These are phyloP conservation scores for Suillus placidus DNA, from an alignment of 768 basidiomycete species.

Conservation along the genomic window DNA sequence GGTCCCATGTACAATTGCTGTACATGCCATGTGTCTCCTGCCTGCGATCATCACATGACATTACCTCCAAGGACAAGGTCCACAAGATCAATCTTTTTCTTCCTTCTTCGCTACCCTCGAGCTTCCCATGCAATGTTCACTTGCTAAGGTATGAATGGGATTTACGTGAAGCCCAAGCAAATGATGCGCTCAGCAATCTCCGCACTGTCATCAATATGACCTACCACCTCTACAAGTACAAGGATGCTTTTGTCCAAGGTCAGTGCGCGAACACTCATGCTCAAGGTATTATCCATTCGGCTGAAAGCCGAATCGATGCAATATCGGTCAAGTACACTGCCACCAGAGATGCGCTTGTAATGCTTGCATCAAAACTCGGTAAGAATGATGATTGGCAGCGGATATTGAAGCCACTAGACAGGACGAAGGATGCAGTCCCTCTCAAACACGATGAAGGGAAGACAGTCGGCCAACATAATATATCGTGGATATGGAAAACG, in stretches of 20 bases:
- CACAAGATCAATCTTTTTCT: slow-evolving; percentile 2
- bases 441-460: neutral
- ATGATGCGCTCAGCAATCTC: neutral
- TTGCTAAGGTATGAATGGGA: no score
- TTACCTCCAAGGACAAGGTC: neutral
- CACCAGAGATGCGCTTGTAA: neutral
- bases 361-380: neutral
- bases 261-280: neutral
- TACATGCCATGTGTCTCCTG: neutral
- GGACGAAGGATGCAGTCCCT: neutral
- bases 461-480: neutral
- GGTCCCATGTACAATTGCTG: neutral
- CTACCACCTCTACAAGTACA: slow-evolving; percentile 5
- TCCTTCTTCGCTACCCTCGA: neutral
- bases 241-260: neutral
- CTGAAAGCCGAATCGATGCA: neutral
- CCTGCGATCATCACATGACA: neutral
- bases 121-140: neutral
- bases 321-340: neutral
- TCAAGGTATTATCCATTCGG: neutral
- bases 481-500: neutral
- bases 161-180: no score
- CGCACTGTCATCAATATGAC: neutral
- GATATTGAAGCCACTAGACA: neutral
- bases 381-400: neutral